Evolutionary conservation across 164 flowering plant species (phyloP).

Genomic region (Vitis amurensis): DNA sequence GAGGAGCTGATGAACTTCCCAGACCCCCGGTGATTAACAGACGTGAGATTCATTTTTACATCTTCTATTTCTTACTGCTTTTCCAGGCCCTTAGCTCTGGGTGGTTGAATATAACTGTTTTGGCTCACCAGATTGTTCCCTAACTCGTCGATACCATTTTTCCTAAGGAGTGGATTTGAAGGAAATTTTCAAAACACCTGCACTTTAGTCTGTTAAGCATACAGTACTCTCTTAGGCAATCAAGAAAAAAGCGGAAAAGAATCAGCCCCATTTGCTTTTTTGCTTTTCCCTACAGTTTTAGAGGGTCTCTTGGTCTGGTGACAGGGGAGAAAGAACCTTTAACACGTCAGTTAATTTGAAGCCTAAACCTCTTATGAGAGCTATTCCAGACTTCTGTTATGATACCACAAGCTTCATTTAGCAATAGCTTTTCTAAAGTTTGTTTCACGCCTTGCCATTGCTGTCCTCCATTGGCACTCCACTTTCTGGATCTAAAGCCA

Average conservation of each 20-base stretch:
- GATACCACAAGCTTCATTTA: too few relatives aligned
- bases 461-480: too few relatives aligned
- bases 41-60: constrained; percentile 42
- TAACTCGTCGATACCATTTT: background rate
- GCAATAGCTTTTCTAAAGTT: too few relatives aligned
- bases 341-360: too few relatives aligned
- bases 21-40: constrained; percentile 57
- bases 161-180: background rate
- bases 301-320: background rate
- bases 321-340: background rate
- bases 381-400: too few relatives aligned
- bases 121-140: too few relatives aligned
- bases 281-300: background rate
- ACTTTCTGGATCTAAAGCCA: too few relatives aligned
- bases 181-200: background rate
- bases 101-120: background rate
- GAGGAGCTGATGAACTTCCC: constrained; percentile 52
- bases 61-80: background rate
- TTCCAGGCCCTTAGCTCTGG: too few relatives aligned
- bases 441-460: too few relatives aligned
- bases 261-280: background rate
- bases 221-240: background rate
- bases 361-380: too few relatives aligned
- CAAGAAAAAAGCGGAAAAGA: constrained; percentile 1
- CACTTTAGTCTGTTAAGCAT: constrained; percentile 1